Evolutionary conservation across 2,329 filamentous ascomycete species (phyloP).

Genomic region (Hypoxylon sp.): DNA sequence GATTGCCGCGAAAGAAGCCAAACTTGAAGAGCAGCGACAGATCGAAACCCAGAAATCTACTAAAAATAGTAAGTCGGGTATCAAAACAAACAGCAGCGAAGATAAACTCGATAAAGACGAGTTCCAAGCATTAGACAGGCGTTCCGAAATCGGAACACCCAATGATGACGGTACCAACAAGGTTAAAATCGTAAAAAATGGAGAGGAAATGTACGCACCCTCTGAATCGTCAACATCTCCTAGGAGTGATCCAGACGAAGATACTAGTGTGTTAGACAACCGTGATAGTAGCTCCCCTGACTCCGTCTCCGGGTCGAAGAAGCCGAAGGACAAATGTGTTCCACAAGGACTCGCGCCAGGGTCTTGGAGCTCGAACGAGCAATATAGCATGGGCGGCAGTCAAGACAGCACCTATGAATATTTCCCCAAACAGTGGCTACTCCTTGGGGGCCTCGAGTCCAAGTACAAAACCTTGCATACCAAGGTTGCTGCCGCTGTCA

Average conservation of each 20-base stretch:
- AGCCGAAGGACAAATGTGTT: conserved; percentile 62
- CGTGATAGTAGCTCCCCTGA: conserved; percentile 3
- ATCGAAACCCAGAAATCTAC: conserved; percentile 18
- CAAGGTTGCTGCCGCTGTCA: conserved; percentile 75
- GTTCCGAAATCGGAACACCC: conserved; percentile 32
- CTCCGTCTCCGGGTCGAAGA: conserved; percentile 17
- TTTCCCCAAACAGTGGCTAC: conserved; percentile 79
- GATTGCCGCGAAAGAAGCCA: conserved; percentile 54
- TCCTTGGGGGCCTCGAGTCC: conserved; percentile 80
- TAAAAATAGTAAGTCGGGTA: conserved; percentile 7
- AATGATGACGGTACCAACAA: conserved; percentile 28
- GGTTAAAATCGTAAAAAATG: conserved; percentile 30
- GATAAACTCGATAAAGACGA: conserved; percentile 9
- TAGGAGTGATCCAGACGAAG: conserved; percentile 8
- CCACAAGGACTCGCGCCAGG: conserved; percentile 71
- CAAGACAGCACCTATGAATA: conserved; percentile 82
- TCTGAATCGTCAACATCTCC: conserved; percentile 12
- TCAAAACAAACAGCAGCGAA: conserved; percentile 4
- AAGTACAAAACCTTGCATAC: conserved; percentile 83
- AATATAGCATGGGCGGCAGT: conserved; percentile 73
- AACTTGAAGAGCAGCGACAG: conserved; percentile 39
- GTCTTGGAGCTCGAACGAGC: conserved; percentile 60
- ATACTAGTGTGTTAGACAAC: background rate
- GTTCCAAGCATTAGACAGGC: conserved; percentile 17
- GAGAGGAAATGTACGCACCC: conserved; percentile 34